phyloP scores from a whole-genome alignment of 768 basidiomycete species.

The Pulveroboletus sp. region DNA sequence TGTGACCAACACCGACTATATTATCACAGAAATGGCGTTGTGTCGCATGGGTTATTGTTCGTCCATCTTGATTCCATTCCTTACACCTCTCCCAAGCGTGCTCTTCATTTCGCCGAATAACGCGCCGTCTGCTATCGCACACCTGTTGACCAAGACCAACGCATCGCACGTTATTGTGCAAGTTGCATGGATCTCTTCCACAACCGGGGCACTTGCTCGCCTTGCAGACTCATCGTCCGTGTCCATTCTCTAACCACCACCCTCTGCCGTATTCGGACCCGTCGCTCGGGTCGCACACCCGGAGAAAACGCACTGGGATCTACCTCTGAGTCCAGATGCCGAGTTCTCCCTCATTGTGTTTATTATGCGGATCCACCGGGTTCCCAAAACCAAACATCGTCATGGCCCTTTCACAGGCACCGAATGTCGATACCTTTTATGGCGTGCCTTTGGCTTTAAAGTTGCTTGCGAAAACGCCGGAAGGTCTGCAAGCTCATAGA shows the following conservation, averaged over 20 bases:
- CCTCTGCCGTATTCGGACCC: conserved; percentile 13
- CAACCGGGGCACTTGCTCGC: conserved; percentile 12
- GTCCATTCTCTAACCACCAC: conserved; percentile 20
- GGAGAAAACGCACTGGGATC: conserved; percentile 23
- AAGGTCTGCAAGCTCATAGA: conserved; percentile 41
- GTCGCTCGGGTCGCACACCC: conserved; percentile 14
- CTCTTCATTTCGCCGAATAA: conserved; percentile 44
- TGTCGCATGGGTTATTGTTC: conserved; percentile 32
- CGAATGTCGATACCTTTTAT: conserved; percentile 31
- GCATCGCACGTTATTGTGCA: conserved; percentile 23
- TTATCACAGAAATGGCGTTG: conserved; percentile 22
- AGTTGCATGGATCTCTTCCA: conserved; percentile 11
- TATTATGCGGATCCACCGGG: conserved; percentile 37
- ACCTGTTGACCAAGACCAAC: conserved; percentile 34
- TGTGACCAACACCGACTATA: conserved; percentile 25
- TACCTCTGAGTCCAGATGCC: conserved; percentile 17
- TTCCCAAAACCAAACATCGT: conserved; percentile 49
- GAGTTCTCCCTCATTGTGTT: conserved; percentile 20
- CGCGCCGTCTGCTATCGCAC: too few species aligned
- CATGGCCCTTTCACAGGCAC: conserved; percentile 34
- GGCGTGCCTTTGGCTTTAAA: conserved; percentile 40
- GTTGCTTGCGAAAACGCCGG: conserved; percentile 46
- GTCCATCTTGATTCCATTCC: conserved; percentile 4
- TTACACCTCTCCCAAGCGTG: too few species aligned
- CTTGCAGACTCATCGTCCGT: conserved; percentile 21